Evolutionary conservation across 371 early-diverging fungal genomes (phyloP).

Genomic region (Gilbertella persicaria): DNA sequence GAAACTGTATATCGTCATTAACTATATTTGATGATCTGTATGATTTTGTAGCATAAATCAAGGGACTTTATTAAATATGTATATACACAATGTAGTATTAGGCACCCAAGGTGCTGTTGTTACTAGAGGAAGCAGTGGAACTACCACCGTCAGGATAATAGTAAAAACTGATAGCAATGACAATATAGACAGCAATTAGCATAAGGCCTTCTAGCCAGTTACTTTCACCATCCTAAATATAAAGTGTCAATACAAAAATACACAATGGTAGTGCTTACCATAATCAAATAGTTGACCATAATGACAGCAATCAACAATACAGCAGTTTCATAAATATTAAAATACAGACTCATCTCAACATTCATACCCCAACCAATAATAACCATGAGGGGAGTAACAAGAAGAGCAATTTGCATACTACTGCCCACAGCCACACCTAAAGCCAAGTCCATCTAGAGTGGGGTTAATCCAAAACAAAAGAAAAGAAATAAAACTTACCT

Average conservation of each 20-base stretch:
- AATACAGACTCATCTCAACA: constrained; percentile 75
- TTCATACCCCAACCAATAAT: constrained; percentile 86
- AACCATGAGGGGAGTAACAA: constrained; percentile 87
- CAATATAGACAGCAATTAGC: constrained; percentile 70
- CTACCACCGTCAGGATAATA: constrained; percentile 54
- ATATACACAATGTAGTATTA: too few relatives aligned
- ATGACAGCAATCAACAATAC: constrained; percentile 83
- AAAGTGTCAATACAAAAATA: not conserved
- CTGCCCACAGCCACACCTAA: constrained; percentile 88
- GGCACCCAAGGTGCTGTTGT: too few relatives aligned
- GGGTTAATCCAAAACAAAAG: too few relatives aligned
- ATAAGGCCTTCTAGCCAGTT: constrained; percentile 89
- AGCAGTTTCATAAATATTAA: constrained; percentile 80
- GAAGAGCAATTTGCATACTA: constrained; percentile 89
- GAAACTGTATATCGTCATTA: too few relatives aligned
- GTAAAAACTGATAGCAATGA: constrained; percentile 81
- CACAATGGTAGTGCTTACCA: constrained; percentile 15
- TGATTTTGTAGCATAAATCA: too few relatives aligned
- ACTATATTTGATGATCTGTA: too few relatives aligned
- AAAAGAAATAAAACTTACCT: constrained; percentile 44
- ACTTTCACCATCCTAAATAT: constrained; percentile 62
- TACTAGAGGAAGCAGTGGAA: too few relatives aligned
- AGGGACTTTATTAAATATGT: too few relatives aligned
- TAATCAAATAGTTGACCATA: constrained; percentile 80
- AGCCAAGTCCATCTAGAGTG: constrained; percentile 82